Evolutionary conservation across 495 filamentous ascomycete genomes (phyloP), one percentile per base, ranked within the genome.

Genomic region (Podospora comata): DNA sequence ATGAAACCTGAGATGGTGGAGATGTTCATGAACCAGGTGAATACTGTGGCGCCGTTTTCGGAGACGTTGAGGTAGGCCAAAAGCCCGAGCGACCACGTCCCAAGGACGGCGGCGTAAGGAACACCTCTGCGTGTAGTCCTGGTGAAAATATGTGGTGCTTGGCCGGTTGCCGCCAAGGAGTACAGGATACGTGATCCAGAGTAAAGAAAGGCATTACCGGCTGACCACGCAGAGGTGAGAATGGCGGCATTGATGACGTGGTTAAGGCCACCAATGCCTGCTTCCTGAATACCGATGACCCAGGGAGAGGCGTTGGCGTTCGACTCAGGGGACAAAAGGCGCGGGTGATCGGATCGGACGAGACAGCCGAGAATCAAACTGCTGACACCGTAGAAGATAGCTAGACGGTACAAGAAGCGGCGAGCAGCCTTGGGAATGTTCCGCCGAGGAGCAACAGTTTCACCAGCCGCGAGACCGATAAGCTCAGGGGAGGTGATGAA

Each of bases 101-200:
- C 81, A 0, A 89, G 84, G 9, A 92, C 88, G 3, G 87, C 87
- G 53, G 81, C 79, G 63, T 84, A 87, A 0, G 89, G 90, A 7
- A 91, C 88, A 18, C 89, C 89, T 32, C 78, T 76, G 44, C 75
- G 79, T 56, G 82, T 86, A 34, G 86, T 89, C 20, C 67, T 76
- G 27, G 69, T 67, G 68, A 93, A 84, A 66, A 89, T 69, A 0
- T 72, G 74, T 0, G 91, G 91, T 0, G 91, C 91, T 44, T 89
- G 86, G 6, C 88, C 85, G 64, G 88, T 81, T 15, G 77, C 62
- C 1, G 90, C 88, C 69, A 92, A 84, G 20, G 87, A 88, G 72
- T 91, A 90, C 6, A 94, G 83, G 65, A 89, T 89, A n/a, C 92
- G 87, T 0, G 88, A 90, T n/a, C 89, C 91, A 39, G 89, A 92